Evolutionary conservation across 176 grass and related monocot species (phyloP).

Genomic region (Chloris gayana): DNA sequence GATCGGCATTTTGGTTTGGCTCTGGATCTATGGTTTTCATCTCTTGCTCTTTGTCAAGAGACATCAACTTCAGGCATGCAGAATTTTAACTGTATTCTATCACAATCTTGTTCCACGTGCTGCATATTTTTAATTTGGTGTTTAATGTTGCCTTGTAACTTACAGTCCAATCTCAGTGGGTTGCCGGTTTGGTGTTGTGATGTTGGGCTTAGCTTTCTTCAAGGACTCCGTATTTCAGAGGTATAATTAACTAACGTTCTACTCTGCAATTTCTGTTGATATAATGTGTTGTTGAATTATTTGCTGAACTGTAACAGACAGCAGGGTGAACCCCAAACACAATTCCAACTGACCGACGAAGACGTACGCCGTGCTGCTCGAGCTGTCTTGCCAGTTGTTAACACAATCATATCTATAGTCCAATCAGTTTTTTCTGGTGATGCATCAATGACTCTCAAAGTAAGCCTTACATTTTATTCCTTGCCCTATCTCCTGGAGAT

Average conservation of each 20-base stretch:
- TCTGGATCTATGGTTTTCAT: conserved; percentile 64
- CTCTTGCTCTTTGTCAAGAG: conserved; percentile 63
- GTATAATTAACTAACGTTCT: conserved; percentile 34
- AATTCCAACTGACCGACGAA: conserved; percentile 59
- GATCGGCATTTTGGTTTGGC: conserved; percentile 78
- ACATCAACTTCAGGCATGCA: conserved; percentile 61
- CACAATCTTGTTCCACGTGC: neutral
- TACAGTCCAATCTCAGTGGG: conserved; percentile 60
- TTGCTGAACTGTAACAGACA: conserved; percentile 40
- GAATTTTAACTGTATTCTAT: conserved; percentile 22
- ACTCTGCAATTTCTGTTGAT: conserved; percentile 7
- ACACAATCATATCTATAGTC: conserved; percentile 47
- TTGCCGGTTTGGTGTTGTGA: conserved; percentile 63
- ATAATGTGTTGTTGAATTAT: conserved; percentile 24
- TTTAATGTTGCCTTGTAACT: conserved; percentile 20
- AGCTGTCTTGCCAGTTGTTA: conserved; percentile 54
- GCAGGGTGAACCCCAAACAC: conserved; percentile 33
- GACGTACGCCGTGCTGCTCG: conserved; percentile 38
- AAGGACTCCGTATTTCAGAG: conserved; percentile 62
- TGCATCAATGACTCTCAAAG: conserved; percentile 67
- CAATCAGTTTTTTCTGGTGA: conserved; percentile 71
- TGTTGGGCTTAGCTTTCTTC: conserved; percentile 64
- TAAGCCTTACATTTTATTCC: conserved; percentile 25
- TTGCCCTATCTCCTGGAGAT: neutral
- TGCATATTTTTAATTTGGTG: conserved; percentile 6